Conservation (phyloP, 1,284 basidiomycete genomes). For the Ustilago sp. region DNA sequence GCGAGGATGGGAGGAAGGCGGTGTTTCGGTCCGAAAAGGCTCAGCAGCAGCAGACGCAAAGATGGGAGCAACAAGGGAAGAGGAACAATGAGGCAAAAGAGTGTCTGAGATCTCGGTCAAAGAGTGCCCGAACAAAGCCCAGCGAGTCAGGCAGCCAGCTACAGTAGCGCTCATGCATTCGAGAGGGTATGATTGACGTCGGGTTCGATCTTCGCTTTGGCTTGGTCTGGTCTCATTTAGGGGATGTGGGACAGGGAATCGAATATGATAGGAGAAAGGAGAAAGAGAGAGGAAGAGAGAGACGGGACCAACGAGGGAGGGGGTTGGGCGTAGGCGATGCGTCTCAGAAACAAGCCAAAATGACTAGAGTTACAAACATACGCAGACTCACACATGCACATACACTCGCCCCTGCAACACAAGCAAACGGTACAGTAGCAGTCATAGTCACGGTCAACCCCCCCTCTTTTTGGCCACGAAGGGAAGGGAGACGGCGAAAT, state of each 20-base stretch:
- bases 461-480: background rate
- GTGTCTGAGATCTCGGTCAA: slow-evolving; percentile 4
- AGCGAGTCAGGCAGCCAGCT: background rate
- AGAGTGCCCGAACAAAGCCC: slow-evolving; percentile 1
- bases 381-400: background rate
- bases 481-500: background rate
- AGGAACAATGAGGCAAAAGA: background rate
- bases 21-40: background rate
- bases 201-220: background rate
- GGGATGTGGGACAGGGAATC: too few species aligned
- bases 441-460: background rate
- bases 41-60: background rate
- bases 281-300: background rate
- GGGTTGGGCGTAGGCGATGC: background rate
- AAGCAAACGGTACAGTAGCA: slow-evolving; percentile 2
- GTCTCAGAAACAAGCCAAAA: background rate
- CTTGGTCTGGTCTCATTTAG: background rate
- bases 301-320: background rate
- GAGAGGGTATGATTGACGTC: background rate
- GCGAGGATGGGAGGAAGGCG: slow-evolving; percentile 10
- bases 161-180: too few species aligned
- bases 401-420: background rate
- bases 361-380: slow-evolving; percentile 7
- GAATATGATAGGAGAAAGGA: background rate
- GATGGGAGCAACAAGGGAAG: background rate